phyloP scores from a whole-genome alignment of 2,329 filamentous ascomycete genomes.

The Calonectria multiphialidica region DNA sequence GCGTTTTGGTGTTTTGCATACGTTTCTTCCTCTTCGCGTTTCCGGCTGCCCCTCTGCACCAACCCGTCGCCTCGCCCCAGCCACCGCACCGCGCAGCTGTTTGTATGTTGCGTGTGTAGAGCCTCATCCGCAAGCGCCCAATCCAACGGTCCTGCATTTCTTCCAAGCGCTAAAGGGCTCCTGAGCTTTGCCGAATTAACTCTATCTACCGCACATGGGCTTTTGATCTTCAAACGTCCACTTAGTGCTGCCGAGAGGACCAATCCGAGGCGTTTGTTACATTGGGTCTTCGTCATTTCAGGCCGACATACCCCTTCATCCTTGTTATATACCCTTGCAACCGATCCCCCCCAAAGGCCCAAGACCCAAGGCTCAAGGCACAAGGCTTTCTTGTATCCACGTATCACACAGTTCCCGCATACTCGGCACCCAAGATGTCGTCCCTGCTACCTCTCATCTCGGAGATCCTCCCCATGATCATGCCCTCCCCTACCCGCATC shows the following conservation, averaged over 20 bases:
- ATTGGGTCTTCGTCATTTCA: not conserved
- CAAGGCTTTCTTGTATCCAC: not conserved
- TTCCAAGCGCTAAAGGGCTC: not conserved
- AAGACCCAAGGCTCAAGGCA: too few species aligned
- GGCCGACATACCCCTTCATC: not conserved
- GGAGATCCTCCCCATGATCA: slow-evolving; percentile 70
- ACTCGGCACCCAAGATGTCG: slow-evolving; percentile 54
- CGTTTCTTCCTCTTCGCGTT: not conserved
- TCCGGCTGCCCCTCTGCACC: not conserved
- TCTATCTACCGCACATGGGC: not conserved
- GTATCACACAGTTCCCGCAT: not conserved
- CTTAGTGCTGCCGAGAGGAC: slow-evolving; percentile 4
- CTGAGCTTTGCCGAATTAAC: not conserved
- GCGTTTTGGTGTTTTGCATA: not conserved
- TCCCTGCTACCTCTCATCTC: slow-evolving; percentile 67
- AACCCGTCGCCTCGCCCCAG: not conserved
- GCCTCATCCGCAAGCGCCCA: slow-evolving; percentile 11
- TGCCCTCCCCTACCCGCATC: slow-evolving; percentile 69
- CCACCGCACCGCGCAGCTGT: not conserved
- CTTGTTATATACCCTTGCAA: slow-evolving; percentile 10
- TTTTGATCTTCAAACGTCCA: not conserved
- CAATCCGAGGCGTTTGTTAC: not conserved
- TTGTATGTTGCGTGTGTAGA: not conserved
- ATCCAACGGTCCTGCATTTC: slow-evolving; percentile 2
- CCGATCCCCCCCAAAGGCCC: not conserved